phyloP scores from a whole-genome alignment of 2,329 filamentous ascomycete species.

The Claviceps paspali region DNA sequence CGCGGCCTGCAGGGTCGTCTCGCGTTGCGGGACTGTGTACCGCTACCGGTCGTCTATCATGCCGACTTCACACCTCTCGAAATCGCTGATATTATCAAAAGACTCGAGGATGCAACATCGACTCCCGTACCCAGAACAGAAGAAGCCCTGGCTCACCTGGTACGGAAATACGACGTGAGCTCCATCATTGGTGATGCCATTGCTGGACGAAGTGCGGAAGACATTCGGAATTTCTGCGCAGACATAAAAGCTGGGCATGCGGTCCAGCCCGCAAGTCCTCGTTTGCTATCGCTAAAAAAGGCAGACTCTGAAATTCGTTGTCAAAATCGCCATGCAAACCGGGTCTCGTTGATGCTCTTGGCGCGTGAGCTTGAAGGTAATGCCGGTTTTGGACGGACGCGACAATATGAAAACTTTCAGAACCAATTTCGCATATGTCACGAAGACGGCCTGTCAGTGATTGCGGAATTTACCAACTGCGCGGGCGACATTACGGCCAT shows the following conservation, averaged over 20 bases:
- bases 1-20: conserved; percentile 9
- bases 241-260: conserved; percentile 14
- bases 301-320: conserved; percentile 6
- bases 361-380: conserved; percentile 34
- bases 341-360: conserved; percentile 27
- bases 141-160: conserved; percentile 10
- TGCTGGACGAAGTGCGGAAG: conserved; percentile 12
- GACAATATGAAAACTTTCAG: conserved; percentile 27
- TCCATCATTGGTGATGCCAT: conserved; percentile 11
- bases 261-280: conserved; percentile 3
- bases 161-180: conserved; percentile 11
- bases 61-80: conserved; percentile 31
- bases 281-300: conserved; percentile 13
- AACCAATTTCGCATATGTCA: conserved; percentile 27
- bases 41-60: conserved; percentile 18
- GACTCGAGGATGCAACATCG: conserved; percentile 9
- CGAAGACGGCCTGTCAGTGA: conserved; percentile 36
- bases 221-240: conserved; percentile 17
- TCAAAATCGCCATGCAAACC: conserved; percentile 8
- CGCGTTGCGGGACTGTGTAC: conserved; percentile 2
- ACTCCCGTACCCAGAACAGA: conserved; percentile 7
- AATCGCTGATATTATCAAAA: conserved; percentile 13
- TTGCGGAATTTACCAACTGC: conserved; percentile 43
- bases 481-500: conserved; percentile 46
- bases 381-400: conserved; percentile 24